These are phyloP conservation scores for Nakazawaea pomicola DNA, from an alignment of 805 yeast species.

Conservation along the genomic window DNA sequence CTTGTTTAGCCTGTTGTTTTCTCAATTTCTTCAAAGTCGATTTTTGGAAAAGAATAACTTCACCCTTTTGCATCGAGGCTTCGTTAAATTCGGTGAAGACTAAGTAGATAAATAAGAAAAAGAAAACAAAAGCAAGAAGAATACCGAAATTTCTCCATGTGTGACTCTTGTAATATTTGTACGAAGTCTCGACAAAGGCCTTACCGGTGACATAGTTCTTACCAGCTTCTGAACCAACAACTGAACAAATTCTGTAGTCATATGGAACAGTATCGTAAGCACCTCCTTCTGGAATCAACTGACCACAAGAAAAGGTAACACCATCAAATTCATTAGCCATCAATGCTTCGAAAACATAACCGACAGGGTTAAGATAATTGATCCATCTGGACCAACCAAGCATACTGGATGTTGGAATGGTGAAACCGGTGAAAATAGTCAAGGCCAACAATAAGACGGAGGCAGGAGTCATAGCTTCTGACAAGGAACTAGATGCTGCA, in stretches of 20 bases:
- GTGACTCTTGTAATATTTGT: slow-evolving; percentile 47
- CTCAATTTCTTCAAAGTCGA: slow-evolving; percentile 24
- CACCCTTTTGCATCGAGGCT: slow-evolving; percentile 69
- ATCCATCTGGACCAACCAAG: slow-evolving; percentile 50
- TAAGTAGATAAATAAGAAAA: slow-evolving; percentile 52
- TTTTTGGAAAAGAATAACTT: slow-evolving; percentile 54
- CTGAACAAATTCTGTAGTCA: slow-evolving; percentile 39
- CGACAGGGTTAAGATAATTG: slow-evolving; percentile 39
- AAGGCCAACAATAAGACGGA: slow-evolving; percentile 34
- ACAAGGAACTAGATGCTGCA: slow-evolving; percentile 27
- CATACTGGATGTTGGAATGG: slow-evolving; percentile 39
- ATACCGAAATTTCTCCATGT: slow-evolving; percentile 84
- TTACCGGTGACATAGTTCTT: slow-evolving; percentile 44
- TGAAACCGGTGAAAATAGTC: slow-evolving; percentile 41
- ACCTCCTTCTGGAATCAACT: slow-evolving; percentile 39
- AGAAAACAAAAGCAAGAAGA: slow-evolving; percentile 45
- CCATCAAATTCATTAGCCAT: slow-evolving; percentile 41
- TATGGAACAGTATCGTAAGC: slow-evolving; percentile 22
- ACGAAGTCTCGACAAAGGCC: slow-evolving; percentile 40
- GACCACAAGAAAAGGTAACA: slow-evolving; percentile 32
- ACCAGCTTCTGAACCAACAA: slow-evolving; percentile 55
- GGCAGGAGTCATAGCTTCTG: slow-evolving; percentile 41
- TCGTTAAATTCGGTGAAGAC: slow-evolving; percentile 50
- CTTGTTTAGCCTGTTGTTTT: slow-evolving; percentile 1
- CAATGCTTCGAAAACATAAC: slow-evolving; percentile 39